phyloP scores from a whole-genome alignment of 2,329 filamentous ascomycete species.

The Colletotrichum sp. region DNA sequence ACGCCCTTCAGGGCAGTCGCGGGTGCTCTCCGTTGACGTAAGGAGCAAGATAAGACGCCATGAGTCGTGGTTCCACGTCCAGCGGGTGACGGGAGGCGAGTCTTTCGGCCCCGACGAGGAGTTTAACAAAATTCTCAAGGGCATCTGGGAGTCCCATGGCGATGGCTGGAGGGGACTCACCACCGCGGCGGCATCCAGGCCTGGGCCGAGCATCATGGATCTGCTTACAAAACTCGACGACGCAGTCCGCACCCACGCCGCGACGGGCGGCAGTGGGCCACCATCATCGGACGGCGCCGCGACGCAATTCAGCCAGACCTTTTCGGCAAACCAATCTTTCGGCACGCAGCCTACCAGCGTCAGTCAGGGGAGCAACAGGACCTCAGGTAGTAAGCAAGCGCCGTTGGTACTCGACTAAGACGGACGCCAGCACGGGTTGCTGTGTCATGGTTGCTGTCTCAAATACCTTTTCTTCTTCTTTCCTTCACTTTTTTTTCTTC shows the following conservation, averaged over 20 bases:
- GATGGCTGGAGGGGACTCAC: constrained; percentile 53
- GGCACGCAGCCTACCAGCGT: constrained; percentile 15
- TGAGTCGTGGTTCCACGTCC: constrained; percentile 57
- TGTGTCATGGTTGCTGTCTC: not conserved
- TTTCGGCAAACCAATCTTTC: constrained; percentile 18
- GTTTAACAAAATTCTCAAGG: constrained; percentile 44
- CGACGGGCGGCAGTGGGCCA: constrained; percentile 24
- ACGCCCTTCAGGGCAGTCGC: constrained; percentile 26
- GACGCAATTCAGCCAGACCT: constrained; percentile 20
- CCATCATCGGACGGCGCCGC: not conserved
- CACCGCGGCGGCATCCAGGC: constrained; percentile 50
- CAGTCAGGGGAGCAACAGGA: constrained; percentile 14
- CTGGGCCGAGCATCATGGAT: constrained; percentile 45
- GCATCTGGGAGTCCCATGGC: constrained; percentile 51
- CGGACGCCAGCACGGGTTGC: not conserved
- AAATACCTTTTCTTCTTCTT: not conserved
- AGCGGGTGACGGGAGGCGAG: constrained; percentile 33
- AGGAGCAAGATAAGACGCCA: constrained; percentile 53
- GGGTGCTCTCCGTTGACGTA: constrained; percentile 57
- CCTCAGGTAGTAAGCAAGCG: constrained; percentile 14
- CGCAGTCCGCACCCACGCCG: constrained; percentile 41
- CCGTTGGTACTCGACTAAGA: constrained; percentile 18
- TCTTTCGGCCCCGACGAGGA: constrained; percentile 31
- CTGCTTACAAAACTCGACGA: constrained; percentile 55
- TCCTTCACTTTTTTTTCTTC: not conserved